phyloP scores from a whole-genome alignment of 805 yeast genomes.

The Candida yuanshanica region DNA sequence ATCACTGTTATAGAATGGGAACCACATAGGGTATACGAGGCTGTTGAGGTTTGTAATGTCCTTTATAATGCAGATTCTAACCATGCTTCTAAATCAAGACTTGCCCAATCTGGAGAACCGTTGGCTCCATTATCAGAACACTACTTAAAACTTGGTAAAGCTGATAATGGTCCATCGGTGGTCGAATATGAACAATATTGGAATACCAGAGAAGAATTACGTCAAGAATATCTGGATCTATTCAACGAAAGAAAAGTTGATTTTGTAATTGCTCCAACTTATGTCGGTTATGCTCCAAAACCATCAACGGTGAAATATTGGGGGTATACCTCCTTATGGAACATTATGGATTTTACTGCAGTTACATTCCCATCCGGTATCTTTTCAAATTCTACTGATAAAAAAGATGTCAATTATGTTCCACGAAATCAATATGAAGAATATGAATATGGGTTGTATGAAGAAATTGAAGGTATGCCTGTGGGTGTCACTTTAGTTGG shows the following conservation, averaged over 20 bases:
- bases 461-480: conserved; percentile 49
- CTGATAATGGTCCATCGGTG: conserved; percentile 40
- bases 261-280: conserved; percentile 61
- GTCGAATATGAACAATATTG: conserved; percentile 53
- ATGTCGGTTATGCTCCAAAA: conserved; percentile 67
- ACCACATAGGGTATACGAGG: conserved; percentile 53
- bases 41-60: conserved; percentile 49
- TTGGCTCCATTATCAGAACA: conserved; percentile 57
- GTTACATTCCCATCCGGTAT: conserved; percentile 52
- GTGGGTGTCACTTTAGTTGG: conserved; percentile 46
- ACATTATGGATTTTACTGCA: conserved; percentile 66
- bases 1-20: conserved; percentile 50
- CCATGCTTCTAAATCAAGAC: conserved; percentile 42
- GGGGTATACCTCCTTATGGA: conserved; percentile 77
- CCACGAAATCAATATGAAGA: conserved; percentile 22
- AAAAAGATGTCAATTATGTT: conserved; percentile 29
- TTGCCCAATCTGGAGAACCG: conserved; percentile 66
- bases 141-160: conserved; percentile 53
- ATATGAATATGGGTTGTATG: conserved; percentile 21
- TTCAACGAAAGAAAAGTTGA: conserved; percentile 54
- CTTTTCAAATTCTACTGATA: conserved; percentile 40
- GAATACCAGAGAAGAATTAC: conserved; percentile 48
- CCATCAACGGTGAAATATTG: conserved; percentile 62
- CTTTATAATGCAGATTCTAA: conserved; percentile 69
- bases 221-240: conserved; percentile 49